Base-by-base conservation (phyloP, 495 filamentous ascomycete species). In the Beverwykella pulmonaria region DNA sequence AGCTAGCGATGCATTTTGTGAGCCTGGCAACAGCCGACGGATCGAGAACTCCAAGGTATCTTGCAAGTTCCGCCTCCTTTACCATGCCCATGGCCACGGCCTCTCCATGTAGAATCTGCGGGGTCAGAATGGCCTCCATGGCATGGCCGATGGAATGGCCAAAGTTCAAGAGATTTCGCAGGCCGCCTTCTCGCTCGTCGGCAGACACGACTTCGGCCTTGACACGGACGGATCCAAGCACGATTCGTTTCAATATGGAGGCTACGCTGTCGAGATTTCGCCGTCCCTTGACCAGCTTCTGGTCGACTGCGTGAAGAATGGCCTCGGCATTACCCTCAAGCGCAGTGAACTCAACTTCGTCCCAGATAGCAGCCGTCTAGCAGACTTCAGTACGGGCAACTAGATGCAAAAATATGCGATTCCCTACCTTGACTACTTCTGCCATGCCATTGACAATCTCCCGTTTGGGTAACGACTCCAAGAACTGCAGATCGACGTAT, bases 361-460 rank as follows among this genome's bases (percentile, higher is more conserved):
- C 84, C 83, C 93, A 98, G 67, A 98, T 98, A 59, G 93, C 94
- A 6, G 94, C 94, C 20, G 94, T 98, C 86, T 85, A 66, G 34
- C 27, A 34, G 41, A 19, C 22, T 52, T 68, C 52, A 62, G 65
- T 41, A 39, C 41, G 32, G 36, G 23, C 12, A 34, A 41, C 32
- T 15, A 9, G n/a, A 19, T 53, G 9, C 5, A 66, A 17, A 17
- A 12, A 7, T 36, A 9, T n/a, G n/a, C 23, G 8, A n/a, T 19
- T 56, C 5, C 68, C 58, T 61, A 81, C 82, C 77, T 98, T 98
- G 74, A 98, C 87, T 60, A 98, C 93, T 79, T 98, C 94, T 54
- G 93, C 94, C 92, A 98, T 97, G 58, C 94, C 94, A 77, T 98
- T 98, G 77, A 98, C 92, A 76, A 98, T 93, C 77, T 98, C 93